These are phyloP conservation scores for Pseudodiploospora longispora DNA, from an alignment of 2,329 filamentous ascomycete species.

Conservation along the genomic window DNA sequence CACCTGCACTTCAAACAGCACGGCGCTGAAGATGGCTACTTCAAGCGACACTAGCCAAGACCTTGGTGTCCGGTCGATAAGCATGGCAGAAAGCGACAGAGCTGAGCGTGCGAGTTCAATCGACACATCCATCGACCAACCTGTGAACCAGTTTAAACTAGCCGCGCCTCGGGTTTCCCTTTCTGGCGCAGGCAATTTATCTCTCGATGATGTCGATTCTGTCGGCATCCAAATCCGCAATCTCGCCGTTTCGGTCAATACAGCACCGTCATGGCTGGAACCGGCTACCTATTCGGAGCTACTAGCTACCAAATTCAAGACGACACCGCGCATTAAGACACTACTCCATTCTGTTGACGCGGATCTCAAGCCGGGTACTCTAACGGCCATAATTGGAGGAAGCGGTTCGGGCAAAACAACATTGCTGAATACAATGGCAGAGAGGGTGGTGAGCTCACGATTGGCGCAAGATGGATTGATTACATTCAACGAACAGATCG, in stretches of 20 bases:
- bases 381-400: constrained; percentile 70
- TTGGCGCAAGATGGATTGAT: constrained; percentile 45
- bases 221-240: constrained; percentile 46
- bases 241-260: constrained; percentile 49
- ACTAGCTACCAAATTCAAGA: constrained; percentile 29
- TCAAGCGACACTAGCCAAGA: constrained; percentile 1
- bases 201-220: constrained; percentile 45
- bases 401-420: constrained; percentile 69
- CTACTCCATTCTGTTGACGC: constrained; percentile 58
- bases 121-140: constrained; percentile 20
- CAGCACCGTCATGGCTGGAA: constrained; percentile 45
- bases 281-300: constrained; percentile 38
- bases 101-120: constrained; percentile 24
- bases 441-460: constrained; percentile 52
- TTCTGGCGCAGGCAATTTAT: constrained; percentile 29
- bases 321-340: constrained; percentile 32
- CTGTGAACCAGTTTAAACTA: constrained; percentile 8
- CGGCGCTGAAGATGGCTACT: background rate
- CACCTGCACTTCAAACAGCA: background rate
- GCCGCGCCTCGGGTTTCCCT: constrained; percentile 19
- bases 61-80: background rate
- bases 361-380: constrained; percentile 53
- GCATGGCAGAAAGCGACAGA: constrained; percentile 20
- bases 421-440: constrained; percentile 62
- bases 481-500: constrained; percentile 52